Evolutionary conservation across 257 asterid genomes (phyloP).

Genomic region (Solanum microdontum): DNA sequence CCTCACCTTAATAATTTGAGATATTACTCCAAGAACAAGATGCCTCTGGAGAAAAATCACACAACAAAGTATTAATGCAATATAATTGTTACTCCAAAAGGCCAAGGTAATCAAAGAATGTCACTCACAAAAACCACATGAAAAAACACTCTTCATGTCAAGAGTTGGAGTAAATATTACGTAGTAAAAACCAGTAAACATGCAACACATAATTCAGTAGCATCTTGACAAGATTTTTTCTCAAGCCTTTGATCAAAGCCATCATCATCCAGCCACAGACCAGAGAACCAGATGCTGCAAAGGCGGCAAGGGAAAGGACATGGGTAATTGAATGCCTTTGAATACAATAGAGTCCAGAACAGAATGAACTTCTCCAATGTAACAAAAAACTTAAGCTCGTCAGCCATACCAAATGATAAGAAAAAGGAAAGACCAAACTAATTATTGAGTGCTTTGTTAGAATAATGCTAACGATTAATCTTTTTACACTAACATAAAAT

Average conservation of each 20-base stretch:
- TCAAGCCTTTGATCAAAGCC: neutral
- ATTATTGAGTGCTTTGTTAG: neutral
- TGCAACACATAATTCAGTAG: neutral
- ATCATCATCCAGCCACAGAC: neutral
- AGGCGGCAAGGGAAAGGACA: neutral
- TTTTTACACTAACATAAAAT: neutral
- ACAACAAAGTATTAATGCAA: constrained; percentile 9
- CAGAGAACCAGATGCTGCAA: neutral
- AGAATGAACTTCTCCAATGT: neutral
- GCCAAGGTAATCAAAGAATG: neutral
- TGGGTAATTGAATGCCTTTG: neutral
- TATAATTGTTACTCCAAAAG: neutral
- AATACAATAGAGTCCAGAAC: neutral
- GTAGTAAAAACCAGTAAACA: neutral
- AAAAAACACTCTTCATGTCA: neutral
- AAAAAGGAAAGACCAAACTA: neutral
- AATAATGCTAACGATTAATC: neutral
- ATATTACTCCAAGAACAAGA: constrained; percentile 94
- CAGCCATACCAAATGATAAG: neutral
- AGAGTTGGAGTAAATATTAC: neutral
- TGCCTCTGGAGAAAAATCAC: constrained; percentile 63
- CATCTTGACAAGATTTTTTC: neutral
- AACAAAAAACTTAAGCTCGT: neutral
- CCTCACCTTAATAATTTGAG: constrained; percentile 91
- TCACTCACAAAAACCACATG: neutral